phyloP scores from a whole-genome alignment of 2,329 filamentous ascomycete species.

The Talaromyces piceae region DNA sequence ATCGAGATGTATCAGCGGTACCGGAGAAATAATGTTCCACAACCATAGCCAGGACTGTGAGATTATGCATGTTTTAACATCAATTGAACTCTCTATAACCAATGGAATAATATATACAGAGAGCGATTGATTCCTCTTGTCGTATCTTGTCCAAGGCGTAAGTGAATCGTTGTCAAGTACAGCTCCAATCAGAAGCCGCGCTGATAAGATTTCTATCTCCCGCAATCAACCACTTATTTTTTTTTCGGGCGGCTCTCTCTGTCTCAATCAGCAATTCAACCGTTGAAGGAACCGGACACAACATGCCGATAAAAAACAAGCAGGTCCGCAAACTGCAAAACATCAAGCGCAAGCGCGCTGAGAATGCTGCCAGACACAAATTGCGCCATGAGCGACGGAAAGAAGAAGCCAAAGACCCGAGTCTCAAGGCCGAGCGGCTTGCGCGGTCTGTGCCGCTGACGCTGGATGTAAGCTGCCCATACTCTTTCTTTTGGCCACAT shows the following conservation, averaged over 20 bases:
- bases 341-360: slow-evolving; percentile 69
- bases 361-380: slow-evolving; percentile 67
- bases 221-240: too few relatives aligned
- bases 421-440: slow-evolving; percentile 63
- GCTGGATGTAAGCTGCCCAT: slow-evolving; percentile 47
- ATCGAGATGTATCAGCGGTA: too few relatives aligned
- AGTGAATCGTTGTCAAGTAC: not conserved
- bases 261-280: not conserved
- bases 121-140: too few relatives aligned
- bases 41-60: too few relatives aligned
- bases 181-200: not conserved
- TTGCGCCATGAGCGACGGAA: slow-evolving; percentile 70
- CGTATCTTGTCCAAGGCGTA: too few relatives aligned
- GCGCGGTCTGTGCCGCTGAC: slow-evolving; percentile 72
- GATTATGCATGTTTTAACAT: not conserved
- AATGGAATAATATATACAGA: too few relatives aligned
- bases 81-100: not conserved
- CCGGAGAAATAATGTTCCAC: too few relatives aligned
- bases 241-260: slow-evolving; percentile 11
- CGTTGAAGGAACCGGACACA: slow-evolving; percentile 35
- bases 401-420: slow-evolving; percentile 77
- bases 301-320: slow-evolving; percentile 60
- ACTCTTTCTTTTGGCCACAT: not conserved
- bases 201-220: slow-evolving; percentile 12
- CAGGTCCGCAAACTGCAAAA: slow-evolving; percentile 69